Conservation (phyloP, 1,284 basidiomycete genomes). For the Thecaphora frezii region DNA sequence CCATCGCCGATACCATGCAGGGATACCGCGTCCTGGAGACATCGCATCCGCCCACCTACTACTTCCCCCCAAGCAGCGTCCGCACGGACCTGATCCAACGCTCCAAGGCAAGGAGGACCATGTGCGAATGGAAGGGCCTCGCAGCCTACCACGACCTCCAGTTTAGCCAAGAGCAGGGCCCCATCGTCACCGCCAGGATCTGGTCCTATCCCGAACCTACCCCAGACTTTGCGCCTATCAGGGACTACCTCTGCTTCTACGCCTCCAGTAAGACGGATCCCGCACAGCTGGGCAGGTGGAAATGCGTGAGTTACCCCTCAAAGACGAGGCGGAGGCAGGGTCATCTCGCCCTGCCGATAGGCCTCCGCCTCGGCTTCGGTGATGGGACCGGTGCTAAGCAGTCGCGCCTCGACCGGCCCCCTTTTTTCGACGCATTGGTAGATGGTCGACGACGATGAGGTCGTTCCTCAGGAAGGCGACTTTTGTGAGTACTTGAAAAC, state of each 20-base stretch:
- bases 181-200: constrained; percentile 36
- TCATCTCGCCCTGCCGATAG: background rate
- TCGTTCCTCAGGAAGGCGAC: constrained; percentile 49
- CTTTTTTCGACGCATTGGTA: constrained; percentile 3
- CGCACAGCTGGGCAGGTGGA: constrained; percentile 40
- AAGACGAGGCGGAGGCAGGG: background rate
- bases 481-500: constrained; percentile 54
- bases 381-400: no score
- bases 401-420: no score
- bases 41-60: constrained; percentile 52
- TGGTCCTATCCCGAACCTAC: constrained; percentile 55
- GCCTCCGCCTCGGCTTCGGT: background rate
- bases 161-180: constrained; percentile 24
- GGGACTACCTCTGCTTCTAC: constrained; percentile 56
- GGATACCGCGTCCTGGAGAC: constrained; percentile 56
- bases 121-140: constrained; percentile 57
- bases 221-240: constrained; percentile 35
- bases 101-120: constrained; percentile 44
- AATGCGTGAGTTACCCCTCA: constrained; percentile 25
- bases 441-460: constrained; percentile 52
- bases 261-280: constrained; percentile 41
- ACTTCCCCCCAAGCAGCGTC: constrained; percentile 47
- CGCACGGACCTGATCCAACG: constrained; percentile 30
- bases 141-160: constrained; percentile 50
- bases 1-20: constrained; percentile 49